Evolutionary conservation across 1,284 basidiomycete genomes (phyloP), one percentile per base, ranked within the genome.

Genomic region (Gymnopus androsaceus): DNA sequence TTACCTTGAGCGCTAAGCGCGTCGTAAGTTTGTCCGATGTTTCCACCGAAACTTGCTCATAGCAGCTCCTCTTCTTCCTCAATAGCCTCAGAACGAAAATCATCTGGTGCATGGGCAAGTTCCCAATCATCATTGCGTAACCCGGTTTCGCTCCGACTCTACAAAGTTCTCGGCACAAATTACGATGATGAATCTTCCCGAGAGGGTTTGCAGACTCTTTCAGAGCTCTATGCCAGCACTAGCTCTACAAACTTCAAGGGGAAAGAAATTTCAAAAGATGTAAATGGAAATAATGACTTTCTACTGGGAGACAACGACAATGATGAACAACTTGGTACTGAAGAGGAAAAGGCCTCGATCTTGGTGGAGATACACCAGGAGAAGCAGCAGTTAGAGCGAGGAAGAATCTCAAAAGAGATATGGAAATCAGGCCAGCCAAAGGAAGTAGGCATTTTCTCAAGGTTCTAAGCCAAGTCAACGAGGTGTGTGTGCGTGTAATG

Each of bases 381-480:
- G 85, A 87, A 56, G 80, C 80, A 3, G 87, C 90, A 1, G 79
- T 81, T 3, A 73, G 79, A 30, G 93, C 91, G 17, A 79, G 94
- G 54, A 89, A 86, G 67, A 85, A 87, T 65, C 77, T 98, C 51
- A 83, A 91, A 56, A 78, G 85, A 54, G 94, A 98, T 68, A 85
- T 95, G 67, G 94, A 97, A 68, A 77, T 76, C 51, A 87, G 85
- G 65, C 77, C 96, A 36, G 85, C 89, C 0, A 83, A 88, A 51
- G 91, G 92, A 2, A 94, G 92, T 61, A 80, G 82, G 45, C 82
- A 84, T 60, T 95, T 98, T 69, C 71, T 98, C 52, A 78, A 82
- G 36, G 92, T 92, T 0, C 90, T 98, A 57, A 84, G 84, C 11
- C 86, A 93, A 63, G 92, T 97, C 21, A 91, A 97, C 74, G 80